Conservation (phyloP, 352 stramenopile species). For the Salisapilia sapeloensis region DNA sequence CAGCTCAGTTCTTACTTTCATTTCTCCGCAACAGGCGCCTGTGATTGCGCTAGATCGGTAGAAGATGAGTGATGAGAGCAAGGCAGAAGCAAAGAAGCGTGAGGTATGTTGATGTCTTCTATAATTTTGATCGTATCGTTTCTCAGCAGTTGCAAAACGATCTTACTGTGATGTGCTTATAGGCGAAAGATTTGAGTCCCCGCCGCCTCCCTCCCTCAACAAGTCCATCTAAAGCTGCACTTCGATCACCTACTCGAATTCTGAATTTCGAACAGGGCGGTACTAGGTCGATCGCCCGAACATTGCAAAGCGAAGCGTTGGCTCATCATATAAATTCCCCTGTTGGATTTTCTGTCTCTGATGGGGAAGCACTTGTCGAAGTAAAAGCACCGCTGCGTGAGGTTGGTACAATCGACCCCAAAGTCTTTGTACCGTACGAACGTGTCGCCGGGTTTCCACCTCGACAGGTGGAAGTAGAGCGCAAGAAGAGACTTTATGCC, state of each 20-base stretch:
- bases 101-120: too few relatives aligned
- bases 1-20: too few relatives aligned
- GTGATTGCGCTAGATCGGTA: too few relatives aligned
- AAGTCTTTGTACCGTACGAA: conserved; percentile 55
- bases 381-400: conserved; percentile 6
- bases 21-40: too few relatives aligned
- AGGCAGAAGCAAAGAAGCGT: too few relatives aligned
- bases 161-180: too few relatives aligned
- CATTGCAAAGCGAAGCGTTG: too few relatives aligned
- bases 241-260: conserved; percentile 2
- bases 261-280: not conserved
- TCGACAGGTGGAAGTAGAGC: conserved; percentile 49
- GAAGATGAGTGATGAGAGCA: too few relatives aligned
- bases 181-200: conserved; percentile 1
- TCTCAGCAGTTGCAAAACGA: too few relatives aligned
- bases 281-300: too few relatives aligned
- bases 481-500: conserved; percentile 42
- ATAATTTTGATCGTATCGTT: too few relatives aligned
- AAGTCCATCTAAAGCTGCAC: conserved; percentile 10
- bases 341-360: conserved; percentile 1
- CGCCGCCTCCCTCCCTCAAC: conserved; percentile 10
- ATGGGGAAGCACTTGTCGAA: conserved; percentile 1
- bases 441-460: conserved; percentile 28
- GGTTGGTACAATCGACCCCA: conserved; percentile 45
- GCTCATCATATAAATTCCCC: too few relatives aligned